Base-by-base conservation (phyloP, 1,284 basidiomycete genomes). In the Moesziomyces aphidis region DNA sequence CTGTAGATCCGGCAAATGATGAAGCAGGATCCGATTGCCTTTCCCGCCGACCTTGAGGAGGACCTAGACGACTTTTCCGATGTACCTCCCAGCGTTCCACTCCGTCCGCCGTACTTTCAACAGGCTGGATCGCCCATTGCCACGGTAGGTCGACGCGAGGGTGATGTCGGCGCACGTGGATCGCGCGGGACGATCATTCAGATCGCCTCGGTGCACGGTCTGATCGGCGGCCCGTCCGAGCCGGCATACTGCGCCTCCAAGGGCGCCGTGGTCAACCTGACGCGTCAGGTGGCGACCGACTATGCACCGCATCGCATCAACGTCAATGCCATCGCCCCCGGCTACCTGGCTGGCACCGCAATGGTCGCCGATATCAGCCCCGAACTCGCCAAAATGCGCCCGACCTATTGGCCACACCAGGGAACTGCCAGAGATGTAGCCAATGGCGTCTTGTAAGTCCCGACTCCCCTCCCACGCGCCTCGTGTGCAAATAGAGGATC, bases 361-460 rank as follows among this genome's bases (percentile, higher is more conserved):
- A 73, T 76, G 74, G 73, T 73, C 0, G 55, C 66, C 10, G 34
- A 68, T 17, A 61, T 76, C 55, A 44, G 50, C 8, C 66, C 71
- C 0, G 62, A 67, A 13, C n/a, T 76, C 9, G 55, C 57, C 4
- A 55, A 36, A 1, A 31, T 49, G 42, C 52, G 74, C 23, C 55
- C 51, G 9, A 76, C 71, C 1, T 72, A 60, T 13, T 76, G 74
- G 74, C 74, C 74, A 6, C 74, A 76, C 43, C 62, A 73, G 19
- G 71, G 71, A 8, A 55, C 52, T 23, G 66, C 61, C 0, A 58
- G 70, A 15, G 74, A 76, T 26, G 71, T 76, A 1, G 74, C 74
- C 0, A 55, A 73, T 36, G 57, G 56, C n/a, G 74, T 74, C 7
- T 34, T 76, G 55, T 66, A 45, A 55, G 67, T 67, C 39, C 26